Evolutionary conservation across 2,329 filamentous ascomycete species (phyloP), one percentile per base, ranked within the genome.

Genomic region (Aureobasidium mangrovei): DNA sequence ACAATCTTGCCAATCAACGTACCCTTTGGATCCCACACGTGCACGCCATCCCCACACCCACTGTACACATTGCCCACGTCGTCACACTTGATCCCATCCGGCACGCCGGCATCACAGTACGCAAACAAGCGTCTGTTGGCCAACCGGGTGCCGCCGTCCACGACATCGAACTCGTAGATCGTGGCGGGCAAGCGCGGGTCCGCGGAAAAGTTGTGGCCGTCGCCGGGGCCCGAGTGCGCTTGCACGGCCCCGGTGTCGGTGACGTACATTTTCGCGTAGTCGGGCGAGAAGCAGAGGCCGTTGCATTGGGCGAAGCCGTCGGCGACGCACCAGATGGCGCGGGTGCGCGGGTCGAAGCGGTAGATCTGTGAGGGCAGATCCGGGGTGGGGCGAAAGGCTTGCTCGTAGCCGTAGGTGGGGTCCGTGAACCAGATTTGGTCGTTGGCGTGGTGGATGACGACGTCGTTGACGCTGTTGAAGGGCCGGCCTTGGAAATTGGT

Each of bases 361-460:
- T 83, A 83, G 0, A 83, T 78, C 60, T 84, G 81, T 55, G 76
- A 77, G 4, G 72, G 77, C 8, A 83, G 62, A 0, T 74, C 74
- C 0, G 80, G 80, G 4, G 64, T 59, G 0, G 76, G 76, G 0
- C 81, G 72, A 60, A 84, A 83, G 27, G 78, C 71, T 61, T 84
- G 81, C 40, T 78, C 70, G 57, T 72, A 78, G 3, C 79, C 82
- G 59, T 84, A 84, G 6, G 75, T 71, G 0, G 78, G 76, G 56
- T 85, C 81, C 1, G 81, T 84, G 60, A 85, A 84, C 69, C 82
- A 85, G n/a, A 84, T 68, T 28, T 80, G 74, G n/a, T 74, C 72
- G 55, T 76, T 81, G 12, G 8, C 65, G 63, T 31, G 79, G 59
- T 82, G 74, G 51, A 80, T 64, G 1, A 72, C 70, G 0, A 77